Percentiles rank a stretch among this genome's conserved stretches.
These are phyloP conservation scores for Trametes sanguinea DNA, from an alignment of 768 basidiomycete species.

Conservation along the genomic window DNA sequence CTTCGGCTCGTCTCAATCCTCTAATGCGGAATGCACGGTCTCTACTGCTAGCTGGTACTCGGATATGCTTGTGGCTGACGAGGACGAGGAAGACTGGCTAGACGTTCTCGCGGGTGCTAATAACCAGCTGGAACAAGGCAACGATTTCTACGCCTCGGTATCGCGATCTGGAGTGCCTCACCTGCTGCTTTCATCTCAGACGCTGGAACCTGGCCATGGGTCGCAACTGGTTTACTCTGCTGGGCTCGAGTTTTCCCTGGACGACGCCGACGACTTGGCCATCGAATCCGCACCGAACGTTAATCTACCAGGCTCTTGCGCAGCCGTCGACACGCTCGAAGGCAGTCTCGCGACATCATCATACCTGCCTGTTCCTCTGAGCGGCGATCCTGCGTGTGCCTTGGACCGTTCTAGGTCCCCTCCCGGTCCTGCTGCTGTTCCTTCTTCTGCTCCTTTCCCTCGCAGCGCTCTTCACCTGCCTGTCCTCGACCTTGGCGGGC, in stretches of 20 bases:
- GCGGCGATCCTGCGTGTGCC: conserved; percentile 15
- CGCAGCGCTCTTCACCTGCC: too few relatives aligned
- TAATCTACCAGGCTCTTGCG: neutral
- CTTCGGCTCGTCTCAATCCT: neutral
- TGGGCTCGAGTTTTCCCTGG: conserved; percentile 1
- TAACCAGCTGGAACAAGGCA: neutral
- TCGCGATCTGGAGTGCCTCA: neutral
- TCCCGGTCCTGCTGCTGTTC: too few relatives aligned
- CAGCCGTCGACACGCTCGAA: too few relatives aligned
- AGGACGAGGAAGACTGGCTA: conserved; percentile 13
- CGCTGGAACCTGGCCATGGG: neutral
- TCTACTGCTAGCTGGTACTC: conserved; percentile 3
- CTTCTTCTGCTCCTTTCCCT: too few relatives aligned
- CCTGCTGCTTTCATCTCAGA: neutral
- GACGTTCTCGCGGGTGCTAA: neutral
- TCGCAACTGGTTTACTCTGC: neutral
- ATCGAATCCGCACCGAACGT: neutral
- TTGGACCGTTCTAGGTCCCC: conserved; percentile 2
- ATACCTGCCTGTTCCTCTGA: conserved; percentile 3
- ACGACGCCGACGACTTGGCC: neutral
- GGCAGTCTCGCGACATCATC: neutral
- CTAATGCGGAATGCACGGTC: neutral
- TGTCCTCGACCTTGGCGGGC: too few relatives aligned
- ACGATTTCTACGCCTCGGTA: neutral
- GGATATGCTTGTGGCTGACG: conserved; percentile 1